Evolutionary conservation across 2,329 filamentous ascomycete genomes (phyloP).

Genomic region (Grosmannia huntii): DNA sequence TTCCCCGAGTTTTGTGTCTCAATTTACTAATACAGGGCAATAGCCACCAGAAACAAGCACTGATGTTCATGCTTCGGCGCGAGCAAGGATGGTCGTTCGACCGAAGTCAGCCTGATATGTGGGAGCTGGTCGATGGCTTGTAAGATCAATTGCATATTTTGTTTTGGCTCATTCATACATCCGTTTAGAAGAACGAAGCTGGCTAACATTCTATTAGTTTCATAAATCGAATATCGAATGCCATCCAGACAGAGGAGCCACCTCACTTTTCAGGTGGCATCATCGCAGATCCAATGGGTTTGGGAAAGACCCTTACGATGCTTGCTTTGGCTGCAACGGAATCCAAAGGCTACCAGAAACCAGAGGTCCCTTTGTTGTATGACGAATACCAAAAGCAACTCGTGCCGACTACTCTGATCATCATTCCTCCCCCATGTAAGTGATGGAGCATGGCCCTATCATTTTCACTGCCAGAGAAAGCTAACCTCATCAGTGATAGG

Average conservation of each 20-base stretch:
- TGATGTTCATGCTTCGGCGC: slow-evolving; percentile 27
- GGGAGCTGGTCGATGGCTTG: slow-evolving; percentile 20
- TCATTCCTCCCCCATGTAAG: slow-evolving; percentile 25
- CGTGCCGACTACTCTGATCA: slow-evolving; percentile 18
- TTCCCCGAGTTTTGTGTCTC: no score
- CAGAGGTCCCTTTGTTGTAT: not conserved
- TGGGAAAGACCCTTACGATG: slow-evolving; percentile 32
- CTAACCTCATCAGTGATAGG: slow-evolving; percentile 19
- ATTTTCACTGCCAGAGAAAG: not conserved
- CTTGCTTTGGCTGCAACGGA: slow-evolving; percentile 26
- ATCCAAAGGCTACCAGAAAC: not conserved
- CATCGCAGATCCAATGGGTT: slow-evolving; percentile 33
- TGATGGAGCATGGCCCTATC: not conserved
- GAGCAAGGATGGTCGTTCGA: slow-evolving; percentile 24
- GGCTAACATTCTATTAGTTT: slow-evolving; percentile 15
- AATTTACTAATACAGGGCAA: no score
- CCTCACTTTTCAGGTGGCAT: slow-evolving; percentile 27
- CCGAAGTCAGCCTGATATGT: slow-evolving; percentile 18
- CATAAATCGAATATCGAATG: slow-evolving; percentile 20
- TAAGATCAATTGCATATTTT: slow-evolving; percentile 12
- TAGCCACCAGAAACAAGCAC: slow-evolving; percentile 30
- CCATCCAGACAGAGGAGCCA: slow-evolving; percentile 18
- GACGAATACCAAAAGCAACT: not conserved
- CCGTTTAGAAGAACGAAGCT: no score
- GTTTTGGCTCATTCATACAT: no score